Conservation (phyloP, 2,329 filamentous ascomycete species). For the Zymoseptoria crescenta region DNA sequence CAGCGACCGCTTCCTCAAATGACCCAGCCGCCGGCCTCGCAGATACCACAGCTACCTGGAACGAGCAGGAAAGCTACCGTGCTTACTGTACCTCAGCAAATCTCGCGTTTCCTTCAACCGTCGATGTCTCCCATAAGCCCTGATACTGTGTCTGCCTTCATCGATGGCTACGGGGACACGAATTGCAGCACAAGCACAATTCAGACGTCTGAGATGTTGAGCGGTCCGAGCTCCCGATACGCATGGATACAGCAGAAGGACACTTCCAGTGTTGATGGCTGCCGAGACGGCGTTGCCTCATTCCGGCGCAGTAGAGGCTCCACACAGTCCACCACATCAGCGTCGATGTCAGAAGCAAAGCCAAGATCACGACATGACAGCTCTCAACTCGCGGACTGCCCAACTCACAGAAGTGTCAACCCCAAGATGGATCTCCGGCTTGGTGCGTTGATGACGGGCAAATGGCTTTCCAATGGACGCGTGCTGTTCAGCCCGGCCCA, state of each 20-base stretch:
- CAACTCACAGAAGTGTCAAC: constrained; percentile 27
- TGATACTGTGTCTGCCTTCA: constrained; percentile 47
- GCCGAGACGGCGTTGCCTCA: constrained; percentile 16
- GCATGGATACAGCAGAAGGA: background rate
- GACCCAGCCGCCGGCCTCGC: constrained; percentile 9
- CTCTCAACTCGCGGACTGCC: constrained; percentile 18
- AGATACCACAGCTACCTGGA: constrained; percentile 12
- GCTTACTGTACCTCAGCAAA: constrained; percentile 24
- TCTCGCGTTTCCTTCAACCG: constrained; percentile 24
- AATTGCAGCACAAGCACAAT: constrained; percentile 25
- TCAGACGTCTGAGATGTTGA: background rate
- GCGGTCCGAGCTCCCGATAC: background rate
- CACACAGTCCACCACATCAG: constrained; percentile 21
- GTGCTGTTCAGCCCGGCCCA: constrained; percentile 74
- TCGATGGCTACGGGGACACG: constrained; percentile 43
- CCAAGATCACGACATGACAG: background rate
- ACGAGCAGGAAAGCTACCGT: constrained; percentile 7
- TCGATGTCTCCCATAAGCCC: constrained; percentile 35
- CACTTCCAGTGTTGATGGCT: background rate
- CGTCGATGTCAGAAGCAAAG: constrained; percentile 22
- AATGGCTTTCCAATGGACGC: constrained; percentile 79
- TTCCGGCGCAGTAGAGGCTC: constrained; percentile 24
- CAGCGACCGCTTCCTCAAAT: constrained; percentile 3
- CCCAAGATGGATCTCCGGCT: constrained; percentile 68
- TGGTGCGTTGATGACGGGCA: constrained; percentile 76